phyloP scores from a whole-genome alignment of 2,329 filamentous ascomycete genomes.

The Trichoderma polysporum region DNA sequence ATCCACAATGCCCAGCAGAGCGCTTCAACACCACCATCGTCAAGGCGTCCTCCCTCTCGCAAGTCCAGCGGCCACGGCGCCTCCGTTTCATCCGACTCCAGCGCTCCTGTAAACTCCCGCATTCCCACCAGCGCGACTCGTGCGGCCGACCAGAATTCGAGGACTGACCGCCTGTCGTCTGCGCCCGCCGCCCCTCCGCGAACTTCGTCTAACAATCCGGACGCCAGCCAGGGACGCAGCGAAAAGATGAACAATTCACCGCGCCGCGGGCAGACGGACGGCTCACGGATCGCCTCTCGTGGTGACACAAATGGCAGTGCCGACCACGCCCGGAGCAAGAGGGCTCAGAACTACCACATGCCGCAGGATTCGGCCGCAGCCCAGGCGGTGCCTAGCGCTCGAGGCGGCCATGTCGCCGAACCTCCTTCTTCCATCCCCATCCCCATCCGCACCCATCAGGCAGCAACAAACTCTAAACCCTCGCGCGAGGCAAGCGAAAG shows the following conservation, averaged over 20 bases:
- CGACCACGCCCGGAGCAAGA: constrained; percentile 35
- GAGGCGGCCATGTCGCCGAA: constrained; percentile 41
- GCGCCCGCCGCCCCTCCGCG: constrained; percentile 75
- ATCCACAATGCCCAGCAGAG: constrained; percentile 56
- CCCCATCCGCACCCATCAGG: constrained; percentile 47
- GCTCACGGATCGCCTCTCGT: constrained; percentile 37
- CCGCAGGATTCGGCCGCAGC: constrained; percentile 40
- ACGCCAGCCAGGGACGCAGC: constrained; percentile 44
- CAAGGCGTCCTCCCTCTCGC: constrained; percentile 53
- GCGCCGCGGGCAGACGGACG: constrained; percentile 40
- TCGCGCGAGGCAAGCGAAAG: constrained; percentile 77
- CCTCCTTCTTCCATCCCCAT: constrained; percentile 33
- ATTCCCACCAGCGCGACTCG: constrained; percentile 44
- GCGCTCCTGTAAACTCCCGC: constrained; percentile 49
- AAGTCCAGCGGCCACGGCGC: constrained; percentile 52
- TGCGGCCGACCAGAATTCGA: constrained; percentile 44
- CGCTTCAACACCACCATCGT: constrained; percentile 51
- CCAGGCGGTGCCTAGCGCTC: constrained; percentile 37
- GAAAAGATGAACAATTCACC: constrained; percentile 47
- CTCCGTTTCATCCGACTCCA: constrained; percentile 36
- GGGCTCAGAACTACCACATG: constrained; percentile 28
- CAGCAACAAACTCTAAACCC: constrained; percentile 49
- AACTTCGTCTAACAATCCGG: constrained; percentile 68
- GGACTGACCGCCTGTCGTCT: constrained; percentile 55
- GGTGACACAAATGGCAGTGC: constrained; percentile 31